Evolutionary conservation across 2,329 filamentous ascomycete species (phyloP).

Genomic region (Zymoseptoria tritici): DNA sequence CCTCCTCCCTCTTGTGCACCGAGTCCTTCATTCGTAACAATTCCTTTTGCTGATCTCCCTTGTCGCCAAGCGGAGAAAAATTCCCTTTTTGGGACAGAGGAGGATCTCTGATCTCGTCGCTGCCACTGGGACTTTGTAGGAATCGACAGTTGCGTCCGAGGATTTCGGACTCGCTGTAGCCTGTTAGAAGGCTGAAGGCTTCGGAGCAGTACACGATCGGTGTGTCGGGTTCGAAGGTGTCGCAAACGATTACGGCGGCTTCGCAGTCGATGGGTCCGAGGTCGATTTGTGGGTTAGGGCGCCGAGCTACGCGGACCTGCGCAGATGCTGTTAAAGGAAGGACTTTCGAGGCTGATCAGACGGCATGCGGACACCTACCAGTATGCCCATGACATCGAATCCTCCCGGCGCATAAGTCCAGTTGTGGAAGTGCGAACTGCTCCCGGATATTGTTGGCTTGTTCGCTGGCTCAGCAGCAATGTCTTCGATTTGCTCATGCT

Average conservation of each 20-base stretch:
- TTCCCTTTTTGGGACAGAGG: neutral
- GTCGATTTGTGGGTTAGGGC: slow-evolving; percentile 1
- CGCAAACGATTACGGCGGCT: slow-evolving; percentile 2
- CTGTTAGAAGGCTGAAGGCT: slow-evolving; percentile 1
- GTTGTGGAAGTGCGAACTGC: neutral
- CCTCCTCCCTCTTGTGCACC: neutral
- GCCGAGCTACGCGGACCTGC: neutral
- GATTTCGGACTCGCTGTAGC: neutral
- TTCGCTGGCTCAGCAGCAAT: neutral
- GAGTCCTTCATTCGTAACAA: neutral
- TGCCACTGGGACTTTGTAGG: neutral
- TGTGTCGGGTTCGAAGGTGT: neutral
- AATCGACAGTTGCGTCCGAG: slow-evolving; percentile 4
- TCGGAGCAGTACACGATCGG: slow-evolving; percentile 4
- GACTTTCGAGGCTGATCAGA: neutral
- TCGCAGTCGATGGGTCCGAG: slow-evolving; percentile 1
- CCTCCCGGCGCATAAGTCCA: neutral
- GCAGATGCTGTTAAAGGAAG: neutral
- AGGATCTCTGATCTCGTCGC: neutral
- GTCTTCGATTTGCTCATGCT: neutral
- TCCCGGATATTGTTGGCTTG: neutral
- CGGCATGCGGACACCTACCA: neutral
- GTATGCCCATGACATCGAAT: slow-evolving; percentile 2
- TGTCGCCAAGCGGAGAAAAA: neutral
- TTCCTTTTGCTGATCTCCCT: neutral